phyloP scores from a whole-genome alignment of 1,284 basidiomycete genomes.

The Coniferiporia weirii region DNA sequence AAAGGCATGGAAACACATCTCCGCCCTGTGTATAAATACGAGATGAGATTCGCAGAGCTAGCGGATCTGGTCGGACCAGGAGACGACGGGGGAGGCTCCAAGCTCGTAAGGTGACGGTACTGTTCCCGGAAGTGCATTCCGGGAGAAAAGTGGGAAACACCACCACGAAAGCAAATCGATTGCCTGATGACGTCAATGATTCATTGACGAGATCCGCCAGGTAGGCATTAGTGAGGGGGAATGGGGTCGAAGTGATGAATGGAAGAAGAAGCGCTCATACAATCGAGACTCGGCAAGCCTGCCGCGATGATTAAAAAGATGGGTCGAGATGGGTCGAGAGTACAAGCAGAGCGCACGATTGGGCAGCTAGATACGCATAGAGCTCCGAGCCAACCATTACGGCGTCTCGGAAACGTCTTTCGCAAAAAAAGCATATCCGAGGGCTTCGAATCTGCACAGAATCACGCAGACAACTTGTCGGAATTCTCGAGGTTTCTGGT shows the following conservation, averaged over 20 bases:
- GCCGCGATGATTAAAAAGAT: background rate
- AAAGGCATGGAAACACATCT: too few species aligned
- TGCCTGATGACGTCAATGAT: background rate
- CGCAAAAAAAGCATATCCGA: too few species aligned
- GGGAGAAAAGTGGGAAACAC: background rate
- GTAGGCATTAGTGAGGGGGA: background rate
- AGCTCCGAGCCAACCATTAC: too few species aligned
- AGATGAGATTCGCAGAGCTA: too few species aligned
- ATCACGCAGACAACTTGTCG: background rate
- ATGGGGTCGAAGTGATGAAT: background rate
- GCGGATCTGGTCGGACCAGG: too few species aligned
- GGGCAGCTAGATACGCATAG: too few species aligned
- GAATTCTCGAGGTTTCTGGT: background rate
- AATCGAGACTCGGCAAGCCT: background rate
- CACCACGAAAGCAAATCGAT: background rate
- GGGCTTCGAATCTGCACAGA: background rate
- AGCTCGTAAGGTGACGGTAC: too few species aligned
- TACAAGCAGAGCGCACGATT: background rate
- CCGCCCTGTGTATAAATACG: too few species aligned
- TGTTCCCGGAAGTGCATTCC: too few species aligned
- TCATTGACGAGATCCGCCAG: background rate
- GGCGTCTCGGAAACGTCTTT: too few species aligned
- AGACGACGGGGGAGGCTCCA: too few species aligned
- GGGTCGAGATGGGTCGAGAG: background rate
- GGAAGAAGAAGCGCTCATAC: background rate